phyloP scores from a whole-genome alignment of 805 yeast species.

The Saccharomycopsis synnaedendra region DNA sequence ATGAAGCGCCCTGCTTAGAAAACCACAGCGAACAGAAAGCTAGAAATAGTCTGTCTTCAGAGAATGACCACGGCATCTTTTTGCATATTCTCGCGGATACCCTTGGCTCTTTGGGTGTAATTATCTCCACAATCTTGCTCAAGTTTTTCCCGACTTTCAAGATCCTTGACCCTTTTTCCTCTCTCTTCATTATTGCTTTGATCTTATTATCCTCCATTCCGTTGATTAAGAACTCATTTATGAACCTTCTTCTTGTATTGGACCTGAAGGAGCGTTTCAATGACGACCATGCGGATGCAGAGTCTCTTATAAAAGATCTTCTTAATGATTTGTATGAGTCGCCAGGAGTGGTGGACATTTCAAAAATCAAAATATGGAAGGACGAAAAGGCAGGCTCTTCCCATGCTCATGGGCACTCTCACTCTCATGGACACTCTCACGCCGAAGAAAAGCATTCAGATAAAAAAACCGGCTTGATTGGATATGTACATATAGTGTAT shows the following conservation, averaged over 20 bases:
- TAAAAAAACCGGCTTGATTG: slow-evolving; percentile 35
- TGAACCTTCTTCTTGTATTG: slow-evolving; percentile 55
- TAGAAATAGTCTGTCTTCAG: slow-evolving; percentile 14
- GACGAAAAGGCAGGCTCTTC: slow-evolving; percentile 7
- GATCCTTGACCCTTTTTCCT: slow-evolving; percentile 88
- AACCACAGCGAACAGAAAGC: slow-evolving; percentile 19
- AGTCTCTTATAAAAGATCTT: slow-evolving; percentile 37
- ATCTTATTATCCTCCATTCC: slow-evolving; percentile 80
- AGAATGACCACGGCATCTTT: slow-evolving; percentile 70
- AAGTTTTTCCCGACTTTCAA: slow-evolving; percentile 55
- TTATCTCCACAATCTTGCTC: slow-evolving; percentile 75
- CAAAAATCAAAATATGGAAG: slow-evolving; percentile 92
- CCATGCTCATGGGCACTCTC: slow-evolving; percentile 20
- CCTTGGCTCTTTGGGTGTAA: slow-evolving; percentile 93
- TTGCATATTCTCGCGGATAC: slow-evolving; percentile 93
- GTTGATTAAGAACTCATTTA: slow-evolving; percentile 68
- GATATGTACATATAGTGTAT: slow-evolving; percentile 76
- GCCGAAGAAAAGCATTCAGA: slow-evolving; percentile 13
- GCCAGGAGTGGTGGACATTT: slow-evolving; percentile 75
- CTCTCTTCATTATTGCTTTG: slow-evolving; percentile 72
- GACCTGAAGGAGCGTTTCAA: slow-evolving; percentile 40
- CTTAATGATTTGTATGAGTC: slow-evolving; percentile 52
- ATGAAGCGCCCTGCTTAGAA: slow-evolving; percentile 7
- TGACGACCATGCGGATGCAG: slow-evolving; percentile 6
- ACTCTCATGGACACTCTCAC: slow-evolving; percentile 20